Evolutionary conservation across 2,329 filamentous ascomycete species (phyloP).

Genomic region (Zymoseptoria crescenta): DNA sequence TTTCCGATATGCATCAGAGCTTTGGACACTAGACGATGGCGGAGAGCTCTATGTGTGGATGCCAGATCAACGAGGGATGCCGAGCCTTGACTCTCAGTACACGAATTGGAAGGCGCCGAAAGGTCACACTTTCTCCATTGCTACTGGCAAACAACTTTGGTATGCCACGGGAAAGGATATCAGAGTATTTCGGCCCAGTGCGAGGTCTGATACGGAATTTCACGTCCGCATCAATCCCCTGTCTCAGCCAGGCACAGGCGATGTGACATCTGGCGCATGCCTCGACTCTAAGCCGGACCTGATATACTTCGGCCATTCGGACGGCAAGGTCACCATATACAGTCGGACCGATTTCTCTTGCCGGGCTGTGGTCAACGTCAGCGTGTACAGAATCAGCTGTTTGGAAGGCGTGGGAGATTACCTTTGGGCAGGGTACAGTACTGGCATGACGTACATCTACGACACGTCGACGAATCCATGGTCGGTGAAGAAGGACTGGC

Average conservation of each 20-base stretch:
- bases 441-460: conserved; percentile 87
- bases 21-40: conserved; percentile 90
- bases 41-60: conserved; percentile 84
- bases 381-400: conserved; percentile 89
- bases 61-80: conserved; percentile 62
- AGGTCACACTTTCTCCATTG: conserved; percentile 80
- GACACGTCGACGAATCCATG: conserved; percentile 77
- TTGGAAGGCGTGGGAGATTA: conserved; percentile 71
- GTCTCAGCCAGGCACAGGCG: conserved; percentile 64
- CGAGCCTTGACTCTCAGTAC: conserved; percentile 66
- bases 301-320: conserved; percentile 83
- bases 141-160: conserved; percentile 81
- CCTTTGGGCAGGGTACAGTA: conserved; percentile 92
- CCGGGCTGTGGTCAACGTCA: conserved; percentile 73
- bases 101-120: conserved; percentile 70
- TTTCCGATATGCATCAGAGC: conserved; percentile 74
- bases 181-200: conserved; percentile 68
- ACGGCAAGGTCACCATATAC: conserved; percentile 94
- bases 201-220: conserved; percentile 61
- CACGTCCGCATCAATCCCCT: conserved; percentile 68
- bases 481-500: conserved; percentile 90
- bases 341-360: conserved; percentile 69
- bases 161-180: conserved; percentile 81
- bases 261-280: conserved; percentile 76
- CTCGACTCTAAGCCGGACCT: conserved; percentile 67